Evolutionary conservation across 2,329 filamentous ascomycete species (phyloP).

Genomic region (Leptographium radiaticola): DNA sequence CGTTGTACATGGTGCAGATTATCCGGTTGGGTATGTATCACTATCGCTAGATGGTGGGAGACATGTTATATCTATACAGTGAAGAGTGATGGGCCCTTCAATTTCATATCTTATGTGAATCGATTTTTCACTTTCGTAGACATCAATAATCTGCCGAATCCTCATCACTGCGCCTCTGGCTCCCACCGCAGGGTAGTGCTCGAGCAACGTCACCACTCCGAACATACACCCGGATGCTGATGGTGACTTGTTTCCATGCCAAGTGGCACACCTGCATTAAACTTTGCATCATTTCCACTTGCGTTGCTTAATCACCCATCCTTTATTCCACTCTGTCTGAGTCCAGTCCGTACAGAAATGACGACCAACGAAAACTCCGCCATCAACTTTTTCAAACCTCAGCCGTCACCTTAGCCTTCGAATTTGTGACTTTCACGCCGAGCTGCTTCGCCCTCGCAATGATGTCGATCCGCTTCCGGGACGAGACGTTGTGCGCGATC

Average conservation of each 20-base stretch:
- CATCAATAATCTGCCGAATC: background rate
- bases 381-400: constrained; percentile 49
- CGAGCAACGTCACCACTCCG: background rate
- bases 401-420: constrained; percentile 97
- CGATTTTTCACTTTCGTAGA: background rate
- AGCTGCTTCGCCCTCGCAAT: constrained; percentile 94
- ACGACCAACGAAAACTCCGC: constrained; percentile 2
- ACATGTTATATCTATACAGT: background rate
- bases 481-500: constrained; percentile 96
- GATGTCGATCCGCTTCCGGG: constrained; percentile 97
- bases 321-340: constrained; percentile 2
- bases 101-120: no score
- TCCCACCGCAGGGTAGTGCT: background rate
- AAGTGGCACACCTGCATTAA: background rate
- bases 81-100: background rate
- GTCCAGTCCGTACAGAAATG: constrained; percentile 9
- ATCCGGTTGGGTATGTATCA: constrained; percentile 13
- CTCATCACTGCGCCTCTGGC: background rate
- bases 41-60: constrained; percentile 6
- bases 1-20: constrained; percentile 12
- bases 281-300: background rate
- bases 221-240: background rate
- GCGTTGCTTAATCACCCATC: background rate
- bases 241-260: background rate
- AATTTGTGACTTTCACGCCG: constrained; percentile 98